Base-by-base conservation (phyloP, 2,329 filamentous ascomycete genomes). In the Pleoardoris graminearum region DNA sequence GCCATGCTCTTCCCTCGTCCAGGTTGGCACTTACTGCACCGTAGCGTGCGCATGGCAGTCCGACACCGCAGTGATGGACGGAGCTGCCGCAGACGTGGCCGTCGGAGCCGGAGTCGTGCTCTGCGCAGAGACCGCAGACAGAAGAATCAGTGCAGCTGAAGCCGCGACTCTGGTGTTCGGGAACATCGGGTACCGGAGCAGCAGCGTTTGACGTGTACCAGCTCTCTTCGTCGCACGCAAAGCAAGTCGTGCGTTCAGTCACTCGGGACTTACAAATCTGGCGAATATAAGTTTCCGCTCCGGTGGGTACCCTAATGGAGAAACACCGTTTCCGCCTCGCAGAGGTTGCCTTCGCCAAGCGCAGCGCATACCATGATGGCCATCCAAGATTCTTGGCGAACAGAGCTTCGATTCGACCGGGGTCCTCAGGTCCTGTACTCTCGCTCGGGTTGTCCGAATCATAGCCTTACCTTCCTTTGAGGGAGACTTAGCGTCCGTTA, bases 11-110 rank as follows among this genome's bases (percentile, higher is more conserved):
- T 22, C 16, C 1, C 16, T 19, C 7, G 23, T 10, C 7, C 6
- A 11, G 10, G 35, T 3, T 16, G 7, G 11, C 5, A 63, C 75
- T 50, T 66, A 81, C 76, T 76, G 76, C 3, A 70, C 58, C 16
- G 69, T 71, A 7, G 69, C 76, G 57, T 83, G 80, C n/a, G 67
- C 65, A 62, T 82, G 80, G 51, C 83, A 85, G 1, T 70, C 76
- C 2, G 81, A 82, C 1, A 84, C 70, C 1, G 79, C 79, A 1
- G 80, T 79, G 8, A 74, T 66, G 0, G 63, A 44, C 3, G 66
- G 62, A 5, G 41, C 49, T 2, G 61, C 49, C 25, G 50, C 50
- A 7, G 59, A 51, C 4, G 52, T 50, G 14, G 55, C 49, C n/a
- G 50, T 25, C 21, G 55, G 54, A 10, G 55, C 35, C 23, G 50